Percentiles rank a stretch among this genome's conserved stretches.
phyloP scores from a whole-genome alignment of 2,329 filamentous ascomycete genomes.

The Blumeria hordei region DNA sequence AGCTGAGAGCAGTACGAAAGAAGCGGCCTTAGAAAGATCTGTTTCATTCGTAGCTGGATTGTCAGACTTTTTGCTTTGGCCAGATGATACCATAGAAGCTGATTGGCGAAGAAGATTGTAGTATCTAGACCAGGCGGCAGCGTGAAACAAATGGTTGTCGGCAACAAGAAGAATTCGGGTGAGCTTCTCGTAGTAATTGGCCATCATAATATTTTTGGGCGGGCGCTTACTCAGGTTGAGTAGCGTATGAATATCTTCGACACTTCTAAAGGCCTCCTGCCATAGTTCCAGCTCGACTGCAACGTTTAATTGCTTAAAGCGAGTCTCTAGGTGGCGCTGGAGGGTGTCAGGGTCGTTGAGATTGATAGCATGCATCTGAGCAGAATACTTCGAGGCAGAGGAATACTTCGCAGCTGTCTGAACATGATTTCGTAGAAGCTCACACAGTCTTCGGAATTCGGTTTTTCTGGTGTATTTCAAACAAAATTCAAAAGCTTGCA shows the following conservation, averaged over 20 bases:
- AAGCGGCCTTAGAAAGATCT: constrained; percentile 82
- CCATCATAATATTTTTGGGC: constrained; percentile 99
- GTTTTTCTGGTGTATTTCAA: constrained; percentile 97
- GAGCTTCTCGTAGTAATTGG: constrained; percentile 99
- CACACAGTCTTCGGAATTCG: constrained; percentile 93
- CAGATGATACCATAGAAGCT: constrained; percentile 54
- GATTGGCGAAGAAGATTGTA: constrained; percentile 92
- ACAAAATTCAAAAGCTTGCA: constrained; percentile 97
- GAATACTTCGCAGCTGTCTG: constrained; percentile 99
- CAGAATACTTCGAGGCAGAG: constrained; percentile 59
- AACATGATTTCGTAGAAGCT: constrained; percentile 93
- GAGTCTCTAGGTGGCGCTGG: constrained; percentile 89
- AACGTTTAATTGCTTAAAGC: constrained; percentile 95
- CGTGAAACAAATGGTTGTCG: constrained; percentile 98
- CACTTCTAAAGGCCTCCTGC: constrained; percentile 98
- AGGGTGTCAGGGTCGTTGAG: constrained; percentile 91
- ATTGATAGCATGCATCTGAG: constrained; percentile 99
- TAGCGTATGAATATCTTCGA: constrained; percentile 95
- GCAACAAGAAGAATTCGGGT: constrained; percentile 96
- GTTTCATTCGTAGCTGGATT: constrained; percentile 75
- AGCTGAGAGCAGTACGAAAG: constrained; percentile 83
- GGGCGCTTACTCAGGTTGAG: constrained; percentile 94
- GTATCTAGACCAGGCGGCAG: constrained; percentile 89
- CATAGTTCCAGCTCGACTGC: constrained; percentile 93
- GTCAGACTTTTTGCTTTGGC: constrained; percentile 79